phyloP scores from a whole-genome alignment of 495 filamentous ascomycete species.

The Penicillium psychrofluorescens region DNA sequence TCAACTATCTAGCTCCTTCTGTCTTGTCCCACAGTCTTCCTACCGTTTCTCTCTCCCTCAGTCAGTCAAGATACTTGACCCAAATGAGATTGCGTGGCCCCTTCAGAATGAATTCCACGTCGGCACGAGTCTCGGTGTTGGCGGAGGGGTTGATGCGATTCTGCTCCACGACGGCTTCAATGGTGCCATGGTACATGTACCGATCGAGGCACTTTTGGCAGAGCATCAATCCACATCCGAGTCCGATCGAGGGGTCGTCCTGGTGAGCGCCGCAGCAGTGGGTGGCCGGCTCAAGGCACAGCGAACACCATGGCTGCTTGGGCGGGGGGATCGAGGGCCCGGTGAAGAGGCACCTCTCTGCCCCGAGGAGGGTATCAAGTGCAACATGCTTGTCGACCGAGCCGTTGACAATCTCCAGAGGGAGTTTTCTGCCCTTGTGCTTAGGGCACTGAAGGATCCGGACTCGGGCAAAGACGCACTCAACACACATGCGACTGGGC shows the following conservation, averaged over 20 bases:
- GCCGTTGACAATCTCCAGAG: too few relatives aligned
- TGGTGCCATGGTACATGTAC: not conserved
- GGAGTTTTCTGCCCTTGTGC: not conserved
- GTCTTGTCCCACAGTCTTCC: too few relatives aligned
- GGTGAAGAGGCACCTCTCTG: not conserved
- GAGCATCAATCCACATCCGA: slow-evolving; percentile 5
- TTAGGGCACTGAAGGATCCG: slow-evolving; percentile 5
- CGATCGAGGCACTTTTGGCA: slow-evolving; percentile 1
- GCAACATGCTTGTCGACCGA: not conserved
- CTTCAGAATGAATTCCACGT: slow-evolving; percentile 3
- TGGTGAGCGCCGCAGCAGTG: not conserved
- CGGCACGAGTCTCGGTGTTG: not conserved
- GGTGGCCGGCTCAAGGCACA: slow-evolving; percentile 5
- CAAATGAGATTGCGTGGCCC: not conserved
- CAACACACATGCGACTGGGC: slow-evolving; percentile 5
- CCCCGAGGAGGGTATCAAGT: not conserved
- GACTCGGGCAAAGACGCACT: not conserved
- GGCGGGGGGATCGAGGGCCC: not conserved
- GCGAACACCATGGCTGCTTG: slow-evolving; percentile 2
- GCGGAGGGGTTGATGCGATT: not conserved
- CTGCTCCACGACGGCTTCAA: not conserved
- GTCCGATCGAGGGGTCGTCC: too few relatives aligned
- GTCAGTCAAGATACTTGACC: too few relatives aligned
- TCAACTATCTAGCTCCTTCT: too few relatives aligned
- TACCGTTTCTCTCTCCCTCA: too few relatives aligned